Evolutionary conservation across 306 rosid genomes (phyloP), one percentile per base, ranked within the genome.

Genomic region (Quercus cerris): DNA sequence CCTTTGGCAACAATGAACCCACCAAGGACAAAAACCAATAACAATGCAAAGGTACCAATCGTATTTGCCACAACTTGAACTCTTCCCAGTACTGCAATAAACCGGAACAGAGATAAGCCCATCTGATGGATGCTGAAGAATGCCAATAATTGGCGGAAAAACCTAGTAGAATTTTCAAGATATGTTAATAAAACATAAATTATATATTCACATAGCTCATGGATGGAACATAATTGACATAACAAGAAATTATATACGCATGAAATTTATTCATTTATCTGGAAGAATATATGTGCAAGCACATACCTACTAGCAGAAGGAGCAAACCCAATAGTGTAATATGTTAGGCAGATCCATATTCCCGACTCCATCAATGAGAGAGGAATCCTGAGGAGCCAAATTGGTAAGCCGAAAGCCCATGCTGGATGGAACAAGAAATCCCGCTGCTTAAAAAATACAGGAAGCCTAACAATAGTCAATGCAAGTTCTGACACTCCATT

Each of bases 1-100:
- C 99, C 86, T 88, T 76, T 93, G 81, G 97, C 86, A 28, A 95
- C 87, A 49, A 95, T 75, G 76, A 95, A 95, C 22, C 99, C 99
- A 38, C 98, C 99, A 70, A 95, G 97, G 30, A 95, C 90, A 64
- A 91, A 91, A 75, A 87, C 84, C 70, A 93, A 1, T 17, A 93
- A 89, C 80, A 95, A 63, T 41, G 93, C 73, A 49, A 93, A 90
- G 77, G 87, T 83, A 31, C 91, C 97, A 56, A 90, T 78, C 2
- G 93, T 85, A 70, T 15, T 89, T 31, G 99, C 91, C 58, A 93
- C 81, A 69, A 93, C 78, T 73, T 64, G 77, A 54, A 92, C 86
- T 90, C 99, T 88, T 77, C 99, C 99, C 18, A 95, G 11, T 19
- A 83, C 97, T 55, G 99, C 98, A 49, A 95, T 79, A 84, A 95